Percentiles rank a stretch among this genome's conserved stretches.
phyloP scores from a whole-genome alignment of 2,329 filamentous ascomycete species.

The Westerdykella aurantiaca region DNA sequence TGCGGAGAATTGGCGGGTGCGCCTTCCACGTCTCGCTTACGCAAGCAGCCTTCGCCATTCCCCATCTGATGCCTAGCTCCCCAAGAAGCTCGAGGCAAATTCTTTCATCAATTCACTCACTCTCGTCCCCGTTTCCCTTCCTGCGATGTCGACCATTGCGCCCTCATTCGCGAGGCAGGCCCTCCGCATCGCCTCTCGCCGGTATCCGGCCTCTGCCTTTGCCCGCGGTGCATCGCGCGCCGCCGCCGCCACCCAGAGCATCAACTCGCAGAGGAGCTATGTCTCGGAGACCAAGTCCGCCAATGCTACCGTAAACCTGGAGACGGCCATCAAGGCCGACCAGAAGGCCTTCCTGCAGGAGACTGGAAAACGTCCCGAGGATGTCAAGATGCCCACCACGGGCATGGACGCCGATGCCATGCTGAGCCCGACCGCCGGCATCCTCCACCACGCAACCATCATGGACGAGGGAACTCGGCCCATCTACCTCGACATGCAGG shows the following conservation, averaged over 20 bases:
- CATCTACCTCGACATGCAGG: conserved; percentile 98
- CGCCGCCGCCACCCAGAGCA: conserved; percentile 35
- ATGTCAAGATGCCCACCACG: conserved; percentile 56
- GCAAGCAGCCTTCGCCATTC: conserved; percentile 3
- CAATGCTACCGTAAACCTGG: conserved; percentile 72
- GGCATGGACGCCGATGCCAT: conserved; percentile 58
- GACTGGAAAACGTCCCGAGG: conserved; percentile 49
- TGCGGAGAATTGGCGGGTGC: conserved; percentile 4
- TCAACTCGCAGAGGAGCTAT: conserved; percentile 57
- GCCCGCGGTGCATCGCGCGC: conserved; percentile 38
- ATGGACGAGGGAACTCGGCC: conserved; percentile 90
- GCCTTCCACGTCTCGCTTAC: conserved; percentile 5
- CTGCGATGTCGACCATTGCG: conserved; percentile 47
- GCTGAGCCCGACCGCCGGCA: conserved; percentile 75
- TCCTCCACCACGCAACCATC: conserved; percentile 84
- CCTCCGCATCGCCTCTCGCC: conserved; percentile 53
- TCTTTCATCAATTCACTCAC: conserved; percentile 1
- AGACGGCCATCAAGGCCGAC: conserved; percentile 79
- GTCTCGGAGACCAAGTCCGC: conserved; percentile 77
- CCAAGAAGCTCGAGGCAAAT: conserved; percentile 7
- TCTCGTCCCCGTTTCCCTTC: conserved; percentile 7
- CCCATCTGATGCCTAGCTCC: conserved; percentile 5
- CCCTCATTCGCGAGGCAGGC: conserved; percentile 70
- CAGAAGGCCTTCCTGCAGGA: conserved; percentile 68
- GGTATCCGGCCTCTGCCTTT: conserved; percentile 40